Evolutionary conservation across 768 basidiomycete genomes (phyloP).

Genomic region (Tricholoma sp.): DNA sequence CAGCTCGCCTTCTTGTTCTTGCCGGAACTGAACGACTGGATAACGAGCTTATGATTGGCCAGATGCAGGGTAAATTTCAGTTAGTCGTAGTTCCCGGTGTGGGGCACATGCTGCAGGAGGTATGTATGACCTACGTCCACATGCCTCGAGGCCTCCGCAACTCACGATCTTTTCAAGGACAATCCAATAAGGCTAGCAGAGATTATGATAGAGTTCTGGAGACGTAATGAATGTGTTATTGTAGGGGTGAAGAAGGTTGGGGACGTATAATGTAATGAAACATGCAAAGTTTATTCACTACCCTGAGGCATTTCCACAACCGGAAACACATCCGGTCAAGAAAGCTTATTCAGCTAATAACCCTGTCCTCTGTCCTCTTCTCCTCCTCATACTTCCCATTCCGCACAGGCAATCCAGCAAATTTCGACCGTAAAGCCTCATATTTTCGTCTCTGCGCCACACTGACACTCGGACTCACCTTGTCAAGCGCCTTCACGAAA

Average conservation of each 20-base stretch:
- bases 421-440: slow-evolving; percentile 72
- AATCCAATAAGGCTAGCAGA: slow-evolving; percentile 78
- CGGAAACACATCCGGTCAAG: background rate
- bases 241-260: slow-evolving; percentile 58
- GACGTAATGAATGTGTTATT: slow-evolving; percentile 71
- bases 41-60: slow-evolving; percentile 90
- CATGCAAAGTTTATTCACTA: background rate
- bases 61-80: slow-evolving; percentile 97
- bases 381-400: slow-evolving; percentile 39
- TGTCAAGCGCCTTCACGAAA: slow-evolving; percentile 69
- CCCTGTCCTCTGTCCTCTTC: slow-evolving; percentile 25
- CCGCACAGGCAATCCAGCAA: slow-evolving; percentile 70
- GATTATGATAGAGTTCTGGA: slow-evolving; percentile 86
- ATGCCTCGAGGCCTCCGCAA: slow-evolving; percentile 2
- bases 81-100: slow-evolving; percentile 81
- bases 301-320: background rate
- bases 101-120: slow-evolving; percentile 95
- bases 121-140: slow-evolving; percentile 30
- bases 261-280: slow-evolving; percentile 21
- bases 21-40: slow-evolving; percentile 94
- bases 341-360: background rate
- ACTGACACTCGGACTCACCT: slow-evolving; percentile 85
- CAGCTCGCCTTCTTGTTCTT: slow-evolving; percentile 83
- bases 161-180: slow-evolving; percentile 50
- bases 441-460: slow-evolving; percentile 77